phyloP scores from a whole-genome alignment of 2,329 filamentous ascomycete genomes.

The Sporothrix euskadiensis region DNA sequence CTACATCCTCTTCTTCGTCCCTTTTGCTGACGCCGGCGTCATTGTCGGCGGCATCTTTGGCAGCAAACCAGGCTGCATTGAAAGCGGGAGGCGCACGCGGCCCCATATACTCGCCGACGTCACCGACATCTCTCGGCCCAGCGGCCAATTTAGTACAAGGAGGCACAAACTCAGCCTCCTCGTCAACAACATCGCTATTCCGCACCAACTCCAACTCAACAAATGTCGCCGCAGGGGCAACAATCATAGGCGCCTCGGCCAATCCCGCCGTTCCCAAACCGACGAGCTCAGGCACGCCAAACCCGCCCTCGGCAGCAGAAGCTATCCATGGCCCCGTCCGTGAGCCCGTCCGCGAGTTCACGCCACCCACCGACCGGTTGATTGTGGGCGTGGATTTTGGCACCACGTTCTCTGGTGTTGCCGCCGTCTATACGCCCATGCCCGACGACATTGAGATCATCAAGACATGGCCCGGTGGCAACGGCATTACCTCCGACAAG shows the following conservation, averaged over 20 bases:
- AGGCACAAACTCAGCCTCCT: constrained; percentile 8
- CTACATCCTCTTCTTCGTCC: constrained; percentile 24
- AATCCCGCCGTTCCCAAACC: constrained; percentile 31
- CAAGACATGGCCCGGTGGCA: constrained; percentile 80
- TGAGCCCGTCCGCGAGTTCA: constrained; percentile 55
- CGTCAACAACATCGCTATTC: constrained; percentile 9
- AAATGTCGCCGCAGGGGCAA: background rate
- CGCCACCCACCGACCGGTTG: constrained; percentile 60
- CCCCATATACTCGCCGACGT: background rate
- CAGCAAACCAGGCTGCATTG: constrained; percentile 16
- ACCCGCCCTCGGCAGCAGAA: constrained; percentile 55
- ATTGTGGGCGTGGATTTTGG: constrained; percentile 82
- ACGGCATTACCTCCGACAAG: constrained; percentile 86
- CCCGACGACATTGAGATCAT: constrained; percentile 82
- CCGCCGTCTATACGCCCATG: constrained; percentile 71
- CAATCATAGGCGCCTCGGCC: constrained; percentile 29
- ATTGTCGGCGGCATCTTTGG: constrained; percentile 23
- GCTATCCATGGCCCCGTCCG: constrained; percentile 63
- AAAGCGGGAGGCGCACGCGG: background rate
- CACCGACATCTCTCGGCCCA: background rate
- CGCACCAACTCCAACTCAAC: constrained; percentile 8
- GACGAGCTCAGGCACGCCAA: background rate
- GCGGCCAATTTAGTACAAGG: background rate
- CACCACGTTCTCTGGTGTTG: constrained; percentile 78
- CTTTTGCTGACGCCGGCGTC: constrained; percentile 28